Base-by-base conservation (phyloP, 2,329 filamentous ascomycete species). In the Pseudogymnoascus sp. region DNA sequence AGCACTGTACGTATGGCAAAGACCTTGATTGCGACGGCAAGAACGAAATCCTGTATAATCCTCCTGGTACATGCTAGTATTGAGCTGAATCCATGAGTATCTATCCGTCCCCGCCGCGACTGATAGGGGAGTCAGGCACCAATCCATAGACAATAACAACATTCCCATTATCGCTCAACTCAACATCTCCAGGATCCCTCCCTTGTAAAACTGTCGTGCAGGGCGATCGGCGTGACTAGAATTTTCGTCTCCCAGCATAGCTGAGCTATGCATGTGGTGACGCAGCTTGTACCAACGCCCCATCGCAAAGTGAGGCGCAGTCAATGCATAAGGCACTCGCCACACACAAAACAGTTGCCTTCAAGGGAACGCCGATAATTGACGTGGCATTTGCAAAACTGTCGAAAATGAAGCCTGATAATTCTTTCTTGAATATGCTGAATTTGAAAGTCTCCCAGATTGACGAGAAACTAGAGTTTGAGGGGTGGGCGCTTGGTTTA, bases 401-500 rank as follows among this genome's bases (percentile, higher is more conserved):
- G 4, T 54, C 47, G 13, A 54, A 54, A 54, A 33, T 54, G 26
- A 60, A 39, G 26, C 58, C 36, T 21, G 11, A 40, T 50, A 15
- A 44, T 31, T 24, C 11, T 29, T 59, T 40, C 13, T 29, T 6
- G 21, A 39, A 58, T 31, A 60, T 35, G 37, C 26, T 36, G 21
- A 13, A 31, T 26, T 60, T 64, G 61, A 61, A 60, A 54, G 31
- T 31, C 36, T 59, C 36, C 17, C 60, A 64, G 37, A 57, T 60
- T 50, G 36, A 63, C 15, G 54, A 47, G 39, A 62, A 15, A 60
- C 62, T 39, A 44, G 36, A 60, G 41, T 29, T 50, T 39, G 29
- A 44, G 11, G 17, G 17, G 54, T 61, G 62, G 54, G 60, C 47
- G 60, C n/a, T 21, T 59, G 58, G 29, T 26, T 54, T 40, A 33